Evolutionary conservation across 2,329 filamentous ascomycete species (phyloP), one percentile per base, ranked within the genome.

Genomic region (Penicillium sp.): DNA sequence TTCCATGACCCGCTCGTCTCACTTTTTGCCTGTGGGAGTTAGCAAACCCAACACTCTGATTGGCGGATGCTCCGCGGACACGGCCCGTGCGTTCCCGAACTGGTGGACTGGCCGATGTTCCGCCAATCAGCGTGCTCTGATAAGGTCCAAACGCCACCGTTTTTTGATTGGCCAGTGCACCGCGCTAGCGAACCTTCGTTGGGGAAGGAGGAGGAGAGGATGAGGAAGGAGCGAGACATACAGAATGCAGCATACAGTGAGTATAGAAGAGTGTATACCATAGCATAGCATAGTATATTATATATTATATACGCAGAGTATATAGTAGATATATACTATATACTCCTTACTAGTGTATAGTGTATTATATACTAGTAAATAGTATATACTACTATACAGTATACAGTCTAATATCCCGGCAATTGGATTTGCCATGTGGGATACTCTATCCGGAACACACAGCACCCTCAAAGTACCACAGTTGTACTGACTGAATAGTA

Each of bases 141-240:
- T 65, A 65, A 64, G 62, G 40, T 31, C 21, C 18, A 18, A 51
- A 57, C 62, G 62, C 62, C 61, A 59, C 61, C 28, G 1, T 2
- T 6, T 3, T n/a, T 3, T 62, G 45, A 58, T 62, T 63, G 62
- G 59, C 10, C 21, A 11, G 3, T 16, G 4, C 3, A 2, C 2
- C 2, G 13, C 45, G 21, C 59, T 63, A 61, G 46, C 48, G 37
- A 61, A 61, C 50, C 42, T 52, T 54, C 3, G 34, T 18, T 19
- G n/a, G 34, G 16, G 34, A 37, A 37, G 34, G n/a, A 33, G 29
- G 29, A 14, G 29, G 29, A 14, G 11, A 37, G 11, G 5, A 36
- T 5, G 5, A 36, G 33, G 5, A 11, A 36, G 33, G 5, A 39
- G 18, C 4, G n/a, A n/a, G n/a, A n/a, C n/a, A n/a, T n/a, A n/a